Evolutionary conservation across 805 yeast genomes (phyloP).

Genomic region (Osmozyma mogii): DNA sequence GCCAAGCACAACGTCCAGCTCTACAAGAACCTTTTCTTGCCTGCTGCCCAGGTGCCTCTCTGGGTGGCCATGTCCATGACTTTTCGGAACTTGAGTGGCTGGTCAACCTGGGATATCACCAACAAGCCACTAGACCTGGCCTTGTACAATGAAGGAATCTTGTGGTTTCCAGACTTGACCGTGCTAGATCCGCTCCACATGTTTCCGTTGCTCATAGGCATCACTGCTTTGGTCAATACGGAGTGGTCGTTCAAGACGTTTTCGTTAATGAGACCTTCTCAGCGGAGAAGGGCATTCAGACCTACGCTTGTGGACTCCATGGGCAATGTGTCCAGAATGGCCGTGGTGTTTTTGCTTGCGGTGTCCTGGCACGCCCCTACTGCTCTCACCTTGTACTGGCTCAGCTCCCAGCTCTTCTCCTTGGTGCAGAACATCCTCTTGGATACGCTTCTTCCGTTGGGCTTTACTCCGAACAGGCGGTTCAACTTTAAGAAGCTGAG

Average conservation of each 20-base stretch:
- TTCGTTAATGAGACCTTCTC: slow-evolving; percentile 35
- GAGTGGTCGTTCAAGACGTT: slow-evolving; percentile 76
- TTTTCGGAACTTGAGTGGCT: slow-evolving; percentile 69
- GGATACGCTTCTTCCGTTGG: slow-evolving; percentile 58
- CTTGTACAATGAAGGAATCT: slow-evolving; percentile 45
- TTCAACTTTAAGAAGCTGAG: slow-evolving; percentile 14
- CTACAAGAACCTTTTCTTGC: slow-evolving; percentile 74
- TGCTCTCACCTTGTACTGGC: slow-evolving; percentile 82
- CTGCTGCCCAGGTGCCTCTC: slow-evolving; percentile 76
- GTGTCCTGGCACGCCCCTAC: slow-evolving; percentile 80
- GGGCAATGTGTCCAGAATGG: slow-evolving; percentile 62
- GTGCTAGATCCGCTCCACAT: slow-evolving; percentile 52
- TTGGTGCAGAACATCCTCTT: slow-evolving; percentile 65
- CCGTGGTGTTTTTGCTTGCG: slow-evolving; percentile 76
- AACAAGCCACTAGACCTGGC: slow-evolving; percentile 43
- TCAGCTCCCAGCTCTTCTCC: slow-evolving; percentile 74
- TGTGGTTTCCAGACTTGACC: slow-evolving; percentile 57
- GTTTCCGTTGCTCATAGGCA: slow-evolving; percentile 67
- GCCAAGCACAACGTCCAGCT: slow-evolving; percentile 59
- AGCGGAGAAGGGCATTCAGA: slow-evolving; percentile 37
- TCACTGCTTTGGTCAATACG: slow-evolving; percentile 63
- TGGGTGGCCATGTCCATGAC: slow-evolving; percentile 78
- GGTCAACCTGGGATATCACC: slow-evolving; percentile 40
- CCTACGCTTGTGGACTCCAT: slow-evolving; percentile 58
- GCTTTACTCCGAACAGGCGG: slow-evolving; percentile 38